These are phyloP conservation scores for Nicotiana noctiflora DNA, from an alignment of 257 asterid species.

Conservation along the genomic window DNA sequence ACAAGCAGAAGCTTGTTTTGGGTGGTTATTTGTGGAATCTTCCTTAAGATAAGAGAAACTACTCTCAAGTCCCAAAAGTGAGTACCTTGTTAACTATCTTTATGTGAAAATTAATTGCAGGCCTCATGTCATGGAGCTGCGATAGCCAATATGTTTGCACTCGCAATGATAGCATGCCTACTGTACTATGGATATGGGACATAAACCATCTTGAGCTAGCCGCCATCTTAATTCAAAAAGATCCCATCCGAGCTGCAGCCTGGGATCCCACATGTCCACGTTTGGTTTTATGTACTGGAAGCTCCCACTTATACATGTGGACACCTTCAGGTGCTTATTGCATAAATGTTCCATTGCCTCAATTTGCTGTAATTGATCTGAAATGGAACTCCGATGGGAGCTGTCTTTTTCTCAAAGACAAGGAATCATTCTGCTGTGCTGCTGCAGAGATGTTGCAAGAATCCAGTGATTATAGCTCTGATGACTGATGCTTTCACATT, in stretches of 20 bases:
- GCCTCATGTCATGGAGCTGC: constrained; percentile 88
- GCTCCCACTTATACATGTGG: constrained; percentile 86
- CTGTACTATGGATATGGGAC: constrained; percentile 98
- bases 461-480: constrained; percentile 86
- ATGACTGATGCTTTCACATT: constrained; percentile 33
- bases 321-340: constrained; percentile 93
- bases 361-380: constrained; percentile 57
- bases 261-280: constrained; percentile 93
- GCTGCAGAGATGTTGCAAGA: constrained; percentile 74
- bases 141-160: constrained; percentile 83
- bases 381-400: constrained; percentile 88
- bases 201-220: constrained; percentile 83
- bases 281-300: constrained; percentile 78
- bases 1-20: background rate
- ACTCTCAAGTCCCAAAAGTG: constrained; percentile 4
- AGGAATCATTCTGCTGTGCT: constrained; percentile 87
- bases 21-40: background rate
- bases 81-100: background rate
- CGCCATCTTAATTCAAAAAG: constrained; percentile 80
- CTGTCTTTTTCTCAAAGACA: constrained; percentile 80
- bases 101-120: constrained; percentile 33
- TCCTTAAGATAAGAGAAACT: background rate
- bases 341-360: constrained; percentile 67
- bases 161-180: constrained; percentile 93
- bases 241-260: constrained; percentile 79